These are phyloP conservation scores for Aspergillus carlsbadensis DNA, from an alignment of 495 filamentous ascomycete species.

Conservation along the genomic window DNA sequence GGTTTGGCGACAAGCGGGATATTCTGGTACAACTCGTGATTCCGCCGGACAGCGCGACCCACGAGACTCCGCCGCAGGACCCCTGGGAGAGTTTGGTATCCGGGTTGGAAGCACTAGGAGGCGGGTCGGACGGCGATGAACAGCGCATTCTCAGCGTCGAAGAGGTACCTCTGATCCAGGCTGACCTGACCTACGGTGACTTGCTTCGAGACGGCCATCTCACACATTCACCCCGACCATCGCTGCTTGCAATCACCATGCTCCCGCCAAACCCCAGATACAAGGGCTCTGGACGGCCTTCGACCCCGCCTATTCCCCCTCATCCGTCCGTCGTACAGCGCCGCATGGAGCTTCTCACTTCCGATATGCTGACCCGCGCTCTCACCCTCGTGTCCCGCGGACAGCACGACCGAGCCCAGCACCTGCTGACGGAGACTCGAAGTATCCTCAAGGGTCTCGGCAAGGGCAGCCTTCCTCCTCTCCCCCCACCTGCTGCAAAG, in stretches of 20 bases:
- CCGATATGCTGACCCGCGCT: slow-evolving; percentile 94
- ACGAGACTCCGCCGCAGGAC: slow-evolving; percentile 87
- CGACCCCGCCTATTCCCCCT: slow-evolving; percentile 86
- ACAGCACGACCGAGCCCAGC: slow-evolving; percentile 90
- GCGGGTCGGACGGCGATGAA: slow-evolving; percentile 84
- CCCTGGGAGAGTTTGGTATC: slow-evolving; percentile 97
- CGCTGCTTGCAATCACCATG: slow-evolving; percentile 97
- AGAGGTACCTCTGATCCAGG: slow-evolving; percentile 93
- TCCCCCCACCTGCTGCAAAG: slow-evolving; percentile 56
- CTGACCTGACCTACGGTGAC: slow-evolving; percentile 91
- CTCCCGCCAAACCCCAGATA: slow-evolving; percentile 68
- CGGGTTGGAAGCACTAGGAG: slow-evolving; percentile 91
- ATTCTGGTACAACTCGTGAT: slow-evolving; percentile 95
- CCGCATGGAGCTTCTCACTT: slow-evolving; percentile 96
- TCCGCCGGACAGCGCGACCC: slow-evolving; percentile 79
- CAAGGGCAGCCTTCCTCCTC: slow-evolving; percentile 92
- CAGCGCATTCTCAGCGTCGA: slow-evolving; percentile 82
- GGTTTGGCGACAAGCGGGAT: slow-evolving; percentile 97
- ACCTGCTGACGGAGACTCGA: slow-evolving; percentile 86
- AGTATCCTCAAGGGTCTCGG: slow-evolving; percentile 94
- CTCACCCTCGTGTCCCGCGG: slow-evolving; percentile 87
- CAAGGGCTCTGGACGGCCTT: slow-evolving; percentile 57
- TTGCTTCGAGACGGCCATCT: slow-evolving; percentile 88
- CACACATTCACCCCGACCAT: slow-evolving; percentile 83
- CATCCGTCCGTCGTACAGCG: slow-evolving; percentile 95